phyloP scores from a whole-genome alignment of 139 green algal species.

The Chloropicon primus region DNA sequence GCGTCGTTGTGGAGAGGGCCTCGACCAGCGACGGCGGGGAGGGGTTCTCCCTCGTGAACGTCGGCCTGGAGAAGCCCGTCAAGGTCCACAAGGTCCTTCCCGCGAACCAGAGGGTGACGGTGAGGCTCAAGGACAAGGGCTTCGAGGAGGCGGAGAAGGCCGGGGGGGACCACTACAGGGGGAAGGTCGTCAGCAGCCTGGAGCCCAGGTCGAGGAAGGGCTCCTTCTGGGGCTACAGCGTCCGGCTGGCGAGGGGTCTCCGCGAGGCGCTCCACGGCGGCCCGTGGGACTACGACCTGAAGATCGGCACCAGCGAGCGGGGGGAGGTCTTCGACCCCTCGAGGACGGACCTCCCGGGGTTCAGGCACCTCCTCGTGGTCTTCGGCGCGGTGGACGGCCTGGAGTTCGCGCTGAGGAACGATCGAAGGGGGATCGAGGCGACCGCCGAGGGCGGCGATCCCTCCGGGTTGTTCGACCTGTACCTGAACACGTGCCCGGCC shows the following conservation, averaged over 20 bases:
- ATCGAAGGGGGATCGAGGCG: constrained; percentile 15
- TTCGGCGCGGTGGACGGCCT: constrained; percentile 58
- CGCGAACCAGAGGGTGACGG: not conserved
- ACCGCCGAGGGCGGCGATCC: constrained; percentile 14
- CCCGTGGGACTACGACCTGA: constrained; percentile 54
- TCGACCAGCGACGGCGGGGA: constrained; percentile 6
- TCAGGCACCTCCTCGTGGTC: constrained; percentile 49
- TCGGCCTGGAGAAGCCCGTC: constrained; percentile 47
- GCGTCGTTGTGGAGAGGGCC: constrained; percentile 34
- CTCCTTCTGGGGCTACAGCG: constrained; percentile 76
- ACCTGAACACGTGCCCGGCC: constrained; percentile 71
- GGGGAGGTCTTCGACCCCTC: constrained; percentile 15
- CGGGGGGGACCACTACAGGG: not conserved
- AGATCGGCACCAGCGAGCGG: constrained; percentile 43
- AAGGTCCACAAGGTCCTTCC: constrained; percentile 11
- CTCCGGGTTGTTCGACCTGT: constrained; percentile 39
- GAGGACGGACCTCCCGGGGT: not conserved
- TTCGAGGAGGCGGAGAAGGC: constrained; percentile 17
- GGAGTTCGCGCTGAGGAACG: constrained; percentile 31
- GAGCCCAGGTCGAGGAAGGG: constrained; percentile 17
- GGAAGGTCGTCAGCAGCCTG: not conserved
- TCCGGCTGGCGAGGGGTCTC: constrained; percentile 51
- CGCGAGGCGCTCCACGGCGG: constrained; percentile 35
- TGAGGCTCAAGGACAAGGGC: constrained; percentile 23
- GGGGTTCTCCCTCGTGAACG: constrained; percentile 41